Evolutionary conservation across 2,329 filamentous ascomycete species (phyloP).

Genomic region (Fusarium udum): DNA sequence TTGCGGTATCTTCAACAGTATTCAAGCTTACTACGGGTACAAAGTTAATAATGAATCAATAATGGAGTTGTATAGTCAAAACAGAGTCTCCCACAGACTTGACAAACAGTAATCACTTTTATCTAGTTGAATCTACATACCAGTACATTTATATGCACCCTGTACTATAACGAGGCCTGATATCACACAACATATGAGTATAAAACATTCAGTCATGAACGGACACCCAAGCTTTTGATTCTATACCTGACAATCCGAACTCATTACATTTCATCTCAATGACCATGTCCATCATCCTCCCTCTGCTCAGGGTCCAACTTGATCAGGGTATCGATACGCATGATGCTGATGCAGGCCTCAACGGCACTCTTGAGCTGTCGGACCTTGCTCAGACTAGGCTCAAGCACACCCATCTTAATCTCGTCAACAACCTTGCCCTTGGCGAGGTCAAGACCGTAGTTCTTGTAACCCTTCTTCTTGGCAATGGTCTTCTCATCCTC

Average conservation of each 20-base stretch:
- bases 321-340: conserved; percentile 99
- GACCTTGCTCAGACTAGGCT: conserved; percentile 98
- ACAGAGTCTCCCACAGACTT: background rate
- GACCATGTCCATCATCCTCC: conserved; percentile 84
- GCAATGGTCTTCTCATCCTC: conserved; percentile 90
- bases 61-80: background rate
- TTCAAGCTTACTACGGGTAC: too few species aligned
- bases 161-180: background rate
- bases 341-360: conserved; percentile 98
- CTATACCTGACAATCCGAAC: conserved; percentile 38
- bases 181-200: conserved; percentile 10
- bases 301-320: conserved; percentile 90
- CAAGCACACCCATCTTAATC: conserved; percentile 92
- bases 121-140: background rate
- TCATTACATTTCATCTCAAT: conserved; percentile 59
- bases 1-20: too few species aligned
- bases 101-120: background rate
- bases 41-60: background rate
- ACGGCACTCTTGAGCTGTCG: conserved; percentile 98
- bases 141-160: background rate
- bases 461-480: conserved; percentile 97
- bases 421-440: conserved; percentile 93
- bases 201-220: conserved; percentile 32
- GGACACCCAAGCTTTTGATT: conserved; percentile 43
- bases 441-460: conserved; percentile 92